Percentiles rank a stretch among this genome's conserved stretches.
phyloP scores from a whole-genome alignment of 1,284 basidiomycete genomes.

The Pseudozyma sp. region DNA sequence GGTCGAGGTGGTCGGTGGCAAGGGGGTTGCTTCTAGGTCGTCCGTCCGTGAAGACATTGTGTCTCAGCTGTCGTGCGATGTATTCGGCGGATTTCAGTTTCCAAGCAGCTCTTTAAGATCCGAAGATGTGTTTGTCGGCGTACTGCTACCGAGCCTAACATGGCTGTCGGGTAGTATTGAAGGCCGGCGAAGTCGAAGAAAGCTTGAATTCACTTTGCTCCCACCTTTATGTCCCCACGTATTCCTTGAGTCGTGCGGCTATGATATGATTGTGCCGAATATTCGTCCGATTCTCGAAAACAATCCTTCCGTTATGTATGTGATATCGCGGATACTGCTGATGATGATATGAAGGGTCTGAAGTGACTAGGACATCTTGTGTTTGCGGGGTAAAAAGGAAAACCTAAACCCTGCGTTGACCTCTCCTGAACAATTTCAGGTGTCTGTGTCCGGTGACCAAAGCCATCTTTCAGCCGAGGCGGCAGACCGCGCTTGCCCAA shows the following conservation, averaged over 20 bases:
- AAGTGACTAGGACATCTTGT: background rate
- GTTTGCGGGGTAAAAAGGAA: background rate
- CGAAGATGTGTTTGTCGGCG: no score
- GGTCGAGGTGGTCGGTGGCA: background rate
- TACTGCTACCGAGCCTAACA: no score
- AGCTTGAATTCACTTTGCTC: no score
- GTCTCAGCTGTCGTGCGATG: background rate
- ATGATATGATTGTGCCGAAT: no score
- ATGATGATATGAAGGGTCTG: background rate
- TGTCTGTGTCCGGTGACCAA: background rate
- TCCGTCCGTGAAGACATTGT: slow-evolving; percentile 8
- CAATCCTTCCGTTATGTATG: background rate
- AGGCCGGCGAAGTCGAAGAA: no score
- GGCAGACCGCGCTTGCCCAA: background rate
- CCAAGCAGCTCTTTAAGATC: no score
- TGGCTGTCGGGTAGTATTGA: no score
- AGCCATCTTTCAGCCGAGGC: background rate
- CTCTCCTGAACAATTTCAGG: background rate
- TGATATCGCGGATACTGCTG: background rate
- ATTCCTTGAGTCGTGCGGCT: no score
- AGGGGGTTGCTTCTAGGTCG: background rate
- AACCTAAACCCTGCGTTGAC: background rate
- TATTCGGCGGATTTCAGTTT: no score
- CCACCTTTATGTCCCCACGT: no score
- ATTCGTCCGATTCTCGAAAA: no score